These are phyloP conservation scores for Coemansia brasiliensis DNA, from an alignment of 192 early-diverging fungal species.

Conservation along the genomic window DNA sequence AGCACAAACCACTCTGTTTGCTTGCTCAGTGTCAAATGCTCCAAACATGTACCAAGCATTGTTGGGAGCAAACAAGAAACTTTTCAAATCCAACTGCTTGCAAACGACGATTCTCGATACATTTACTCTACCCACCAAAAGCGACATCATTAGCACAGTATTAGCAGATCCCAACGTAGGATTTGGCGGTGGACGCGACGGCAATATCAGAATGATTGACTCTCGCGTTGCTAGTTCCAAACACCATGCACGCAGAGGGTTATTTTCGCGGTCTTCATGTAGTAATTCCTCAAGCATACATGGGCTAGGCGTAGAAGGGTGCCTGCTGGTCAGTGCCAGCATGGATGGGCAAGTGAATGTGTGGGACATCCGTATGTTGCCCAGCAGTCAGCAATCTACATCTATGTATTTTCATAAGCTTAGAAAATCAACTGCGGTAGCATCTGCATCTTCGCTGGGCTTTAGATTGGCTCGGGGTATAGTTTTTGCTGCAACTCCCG, in stretches of 20 bases:
- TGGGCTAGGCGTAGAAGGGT: constrained; percentile 23
- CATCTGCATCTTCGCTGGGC: constrained; percentile 22
- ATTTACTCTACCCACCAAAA: constrained; percentile 16
- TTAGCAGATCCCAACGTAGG: constrained; percentile 22
- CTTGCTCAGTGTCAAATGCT: too few relatives aligned
- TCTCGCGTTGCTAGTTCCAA: constrained; percentile 7
- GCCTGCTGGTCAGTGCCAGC: constrained; percentile 29
- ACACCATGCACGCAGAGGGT: constrained; percentile 16
- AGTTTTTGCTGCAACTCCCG: constrained; percentile 28
- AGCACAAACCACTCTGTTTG: too few relatives aligned
- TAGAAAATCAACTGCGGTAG: neutral
- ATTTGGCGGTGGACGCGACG: constrained; percentile 42
- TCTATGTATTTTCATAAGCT: neutral
- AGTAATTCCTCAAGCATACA: constrained; percentile 25
- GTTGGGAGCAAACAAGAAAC: constrained; percentile 3
- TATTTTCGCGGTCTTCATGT: constrained; percentile 16
- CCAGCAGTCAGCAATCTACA: neutral
- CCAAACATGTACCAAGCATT: neutral
- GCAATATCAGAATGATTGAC: constrained; percentile 39
- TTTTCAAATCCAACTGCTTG: neutral
- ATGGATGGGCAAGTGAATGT: constrained; percentile 31
- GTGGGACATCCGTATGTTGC: constrained; percentile 42
- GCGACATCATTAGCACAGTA: constrained; percentile 34
- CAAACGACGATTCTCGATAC: neutral
- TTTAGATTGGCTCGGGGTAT: constrained; percentile 19